Evolutionary conservation across 345 rosid genomes (phyloP).

Genomic region (Psidium friedrichsthalianum): DNA sequence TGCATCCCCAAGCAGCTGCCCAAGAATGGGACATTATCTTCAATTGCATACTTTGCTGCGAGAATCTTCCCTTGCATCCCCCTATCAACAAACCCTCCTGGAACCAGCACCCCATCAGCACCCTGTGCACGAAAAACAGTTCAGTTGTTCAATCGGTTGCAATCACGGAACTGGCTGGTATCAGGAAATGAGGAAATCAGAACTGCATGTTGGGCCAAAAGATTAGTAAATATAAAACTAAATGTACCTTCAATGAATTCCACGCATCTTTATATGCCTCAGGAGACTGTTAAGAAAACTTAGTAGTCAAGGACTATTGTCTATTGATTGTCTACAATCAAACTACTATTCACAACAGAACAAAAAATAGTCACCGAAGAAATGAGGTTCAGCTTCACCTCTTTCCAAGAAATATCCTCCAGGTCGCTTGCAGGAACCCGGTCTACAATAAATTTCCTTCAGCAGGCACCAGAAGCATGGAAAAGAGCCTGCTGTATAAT

Average conservation of each 20-base stretch:
- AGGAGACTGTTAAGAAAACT: constrained; percentile 42
- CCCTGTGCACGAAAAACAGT: constrained; percentile 30
- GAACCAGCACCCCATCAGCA: constrained; percentile 88
- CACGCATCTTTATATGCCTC: constrained; percentile 71
- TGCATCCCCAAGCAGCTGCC: constrained; percentile 99
- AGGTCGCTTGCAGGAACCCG: constrained; percentile 89
- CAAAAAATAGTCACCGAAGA: neutral
- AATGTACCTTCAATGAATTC: constrained; percentile 67
- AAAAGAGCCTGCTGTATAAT: constrained; percentile 61
- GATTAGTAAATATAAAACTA: neutral
- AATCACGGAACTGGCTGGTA: neutral
- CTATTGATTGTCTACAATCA: neutral
- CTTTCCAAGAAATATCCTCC: constrained; percentile 41
- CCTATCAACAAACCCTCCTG: constrained; percentile 94
- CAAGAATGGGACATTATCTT: constrained; percentile 69
- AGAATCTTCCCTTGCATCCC: constrained; percentile 93
- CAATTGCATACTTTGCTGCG: constrained; percentile 88
- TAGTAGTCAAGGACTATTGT: neutral
- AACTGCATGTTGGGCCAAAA: neutral
- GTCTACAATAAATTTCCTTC: constrained; percentile 67
- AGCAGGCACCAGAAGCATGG: constrained; percentile 79
- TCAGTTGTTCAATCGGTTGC: neutral
- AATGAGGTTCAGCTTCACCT: constrained; percentile 22
- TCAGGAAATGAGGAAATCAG: neutral
- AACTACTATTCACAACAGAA: neutral